These are phyloP conservation scores for Saccharomycopsis phalli DNA, from an alignment of 1,139 yeast species.

Conservation along the genomic window DNA sequence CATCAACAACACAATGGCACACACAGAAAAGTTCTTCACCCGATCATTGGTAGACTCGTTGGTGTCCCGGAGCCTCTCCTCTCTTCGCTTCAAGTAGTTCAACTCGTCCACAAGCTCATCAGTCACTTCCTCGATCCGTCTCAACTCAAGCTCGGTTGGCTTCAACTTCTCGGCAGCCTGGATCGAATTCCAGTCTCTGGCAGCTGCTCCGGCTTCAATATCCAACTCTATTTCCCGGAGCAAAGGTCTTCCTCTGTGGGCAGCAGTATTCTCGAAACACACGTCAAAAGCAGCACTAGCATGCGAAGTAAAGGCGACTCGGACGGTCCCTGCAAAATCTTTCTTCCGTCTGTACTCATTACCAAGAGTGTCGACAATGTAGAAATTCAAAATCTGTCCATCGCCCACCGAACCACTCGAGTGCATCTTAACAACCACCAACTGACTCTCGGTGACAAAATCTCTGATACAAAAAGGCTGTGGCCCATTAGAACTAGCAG, in stretches of 20 bases:
- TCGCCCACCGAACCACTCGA: conserved; percentile 72
- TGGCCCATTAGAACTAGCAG: conserved; percentile 31
- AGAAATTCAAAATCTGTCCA: conserved; percentile 67
- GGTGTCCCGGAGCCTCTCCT: conserved; percentile 88
- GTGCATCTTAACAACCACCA: conserved; percentile 74
- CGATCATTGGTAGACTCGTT: conserved; percentile 78
- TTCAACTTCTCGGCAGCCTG: conserved; percentile 89
- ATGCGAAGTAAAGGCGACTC: conserved; percentile 77
- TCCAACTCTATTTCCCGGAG: conserved; percentile 74
- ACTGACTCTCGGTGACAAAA: conserved; percentile 72
- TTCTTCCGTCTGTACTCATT: conserved; percentile 62
- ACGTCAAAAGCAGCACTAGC: conserved; percentile 81
- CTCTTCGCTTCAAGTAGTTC: conserved; percentile 77
- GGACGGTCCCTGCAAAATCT: conserved; percentile 54
- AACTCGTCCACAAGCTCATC: conserved; percentile 72
- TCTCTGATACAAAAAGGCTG: conserved; percentile 75
- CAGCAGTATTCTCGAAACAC: conserved; percentile 69
- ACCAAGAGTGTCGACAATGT: conserved; percentile 57
- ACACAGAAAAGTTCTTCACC: conserved; percentile 75
- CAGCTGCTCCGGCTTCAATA: conserved; percentile 91
- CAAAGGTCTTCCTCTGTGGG: conserved; percentile 32
- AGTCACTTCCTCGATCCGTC: conserved; percentile 75
- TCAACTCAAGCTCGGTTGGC: conserved; percentile 84
- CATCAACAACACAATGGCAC: conserved; percentile 58
- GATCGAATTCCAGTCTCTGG: conserved; percentile 94